Base-by-base conservation (phyloP, 1,284 basidiomycete genomes). In the Phellopilus nigrolimitatus region DNA sequence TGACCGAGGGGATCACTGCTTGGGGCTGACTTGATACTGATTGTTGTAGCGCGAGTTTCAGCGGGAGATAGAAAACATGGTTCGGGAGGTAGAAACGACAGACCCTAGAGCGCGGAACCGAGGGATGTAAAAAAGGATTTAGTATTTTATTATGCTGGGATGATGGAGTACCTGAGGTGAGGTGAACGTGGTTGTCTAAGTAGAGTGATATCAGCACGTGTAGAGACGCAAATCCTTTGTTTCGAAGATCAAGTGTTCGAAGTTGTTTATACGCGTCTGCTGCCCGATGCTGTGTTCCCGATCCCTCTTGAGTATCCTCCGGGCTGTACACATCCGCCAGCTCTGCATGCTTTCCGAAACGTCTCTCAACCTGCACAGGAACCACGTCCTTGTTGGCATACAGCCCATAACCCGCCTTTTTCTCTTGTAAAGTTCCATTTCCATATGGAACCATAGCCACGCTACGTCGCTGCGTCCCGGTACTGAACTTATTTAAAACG, bases 31-130 rank as follows among this genome's bases (percentile, higher is more conserved):
- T 41, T 15, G 31, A 21, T 9, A n/a, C 22, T 49, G 51, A 38
- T 42, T 17, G 17, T 17, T 34, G 34, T 10, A 41, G n/a, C 42
- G 30, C 24, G 41, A 45, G 43, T 59, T 59, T 53, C 36, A 33
- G 22, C 12, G 24, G 28, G 56, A 57, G 42, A 49, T 57, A 15
- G 48, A 49, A 38, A 24, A 39, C 15, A 44, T 57, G 15, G 44
- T 57, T 4, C 43, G 42, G 31, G 51, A 47, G 8, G 25, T 51
- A n/a, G 41, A 50, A 39, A 55, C 39, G 15, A 57, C 46, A n/a
- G 56, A 59, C 41, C 57, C 56, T 2, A 37, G 56, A 17, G 7
- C n/a, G 28, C 48, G 39, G 21, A 43, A 42, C 17, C n/a, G 28
- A 13, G 15, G 2, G 24, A 8, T n/a, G n/a, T n/a, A n/a, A n/a